Evolutionary conservation across 2,329 filamentous ascomycete species (phyloP).

Genomic region (Phialophora verrucosa): DNA sequence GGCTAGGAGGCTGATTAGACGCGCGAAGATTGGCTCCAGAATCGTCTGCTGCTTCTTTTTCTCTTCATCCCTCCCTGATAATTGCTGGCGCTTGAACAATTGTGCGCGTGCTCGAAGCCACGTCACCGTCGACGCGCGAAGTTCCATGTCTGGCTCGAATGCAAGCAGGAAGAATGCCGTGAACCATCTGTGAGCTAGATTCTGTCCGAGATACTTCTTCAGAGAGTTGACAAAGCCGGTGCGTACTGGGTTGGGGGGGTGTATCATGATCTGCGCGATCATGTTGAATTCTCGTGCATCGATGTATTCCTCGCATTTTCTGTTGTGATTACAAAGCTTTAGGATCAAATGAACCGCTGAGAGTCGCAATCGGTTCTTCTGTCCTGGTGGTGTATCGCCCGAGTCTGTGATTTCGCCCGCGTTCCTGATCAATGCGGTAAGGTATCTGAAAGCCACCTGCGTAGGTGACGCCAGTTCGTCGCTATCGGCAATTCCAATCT

Average conservation of each 20-base stretch:
- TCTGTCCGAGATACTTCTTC: slow-evolving; percentile 84
- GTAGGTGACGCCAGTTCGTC: slow-evolving; percentile 58
- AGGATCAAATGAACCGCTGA: slow-evolving; percentile 79
- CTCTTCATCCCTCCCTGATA: slow-evolving; percentile 45
- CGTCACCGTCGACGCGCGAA: slow-evolving; percentile 77
- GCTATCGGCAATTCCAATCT: slow-evolving; percentile 57
- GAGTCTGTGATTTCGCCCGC: slow-evolving; percentile 81
- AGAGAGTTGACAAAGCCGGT: slow-evolving; percentile 80
- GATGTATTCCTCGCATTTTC: slow-evolving; percentile 74
- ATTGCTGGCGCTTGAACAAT: slow-evolving; percentile 61
- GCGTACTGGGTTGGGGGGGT: slow-evolving; percentile 74
- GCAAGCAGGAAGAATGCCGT: slow-evolving; percentile 88
- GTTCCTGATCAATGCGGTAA: slow-evolving; percentile 75
- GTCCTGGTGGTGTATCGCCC: slow-evolving; percentile 74
- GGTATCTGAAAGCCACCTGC: slow-evolving; percentile 74
- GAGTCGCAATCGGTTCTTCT: slow-evolving; percentile 81
- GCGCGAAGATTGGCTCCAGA: slow-evolving; percentile 80
- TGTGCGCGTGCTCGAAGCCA: slow-evolving; percentile 86
- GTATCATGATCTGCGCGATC: slow-evolving; percentile 81
- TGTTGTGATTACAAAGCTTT: slow-evolving; percentile 79
- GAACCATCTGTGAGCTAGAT: slow-evolving; percentile 79
- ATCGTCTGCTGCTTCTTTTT: slow-evolving; percentile 60
- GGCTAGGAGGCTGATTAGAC: slow-evolving; percentile 84
- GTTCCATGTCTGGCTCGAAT: slow-evolving; percentile 78
- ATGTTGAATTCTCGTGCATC: slow-evolving; percentile 77